Percentiles rank a stretch among this genome's conserved stretches.
Evolutionary conservation across 495 filamentous ascomycete genomes (phyloP).

Genomic region (Penicillium ucsense): DNA sequence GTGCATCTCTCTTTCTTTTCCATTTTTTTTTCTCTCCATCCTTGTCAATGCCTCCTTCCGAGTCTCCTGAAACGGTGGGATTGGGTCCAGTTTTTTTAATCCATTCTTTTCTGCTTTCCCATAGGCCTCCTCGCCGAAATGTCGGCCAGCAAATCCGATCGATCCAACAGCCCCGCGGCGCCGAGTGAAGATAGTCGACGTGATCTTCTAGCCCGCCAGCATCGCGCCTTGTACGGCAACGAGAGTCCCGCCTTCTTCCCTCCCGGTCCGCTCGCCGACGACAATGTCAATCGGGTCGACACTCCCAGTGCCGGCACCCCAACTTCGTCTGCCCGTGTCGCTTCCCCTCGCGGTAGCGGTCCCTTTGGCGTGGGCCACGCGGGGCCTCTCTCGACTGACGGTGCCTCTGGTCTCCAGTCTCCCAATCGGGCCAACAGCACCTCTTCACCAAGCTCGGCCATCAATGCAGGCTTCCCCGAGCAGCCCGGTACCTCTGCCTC

Average conservation of each 20-base stretch:
- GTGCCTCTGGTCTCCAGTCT: slow-evolving; percentile 43
- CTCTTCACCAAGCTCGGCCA: slow-evolving; percentile 61
- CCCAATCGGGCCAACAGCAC: slow-evolving; percentile 80
- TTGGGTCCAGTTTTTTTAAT: slow-evolving; percentile 25
- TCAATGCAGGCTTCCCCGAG: slow-evolving; percentile 54
- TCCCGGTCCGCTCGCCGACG: slow-evolving; percentile 51
- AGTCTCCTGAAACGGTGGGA: background rate
- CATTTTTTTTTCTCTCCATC: slow-evolving; percentile 7
- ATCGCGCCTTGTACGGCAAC: slow-evolving; percentile 79
- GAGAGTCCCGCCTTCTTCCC: slow-evolving; percentile 55
- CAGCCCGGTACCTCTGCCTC: slow-evolving; percentile 83
- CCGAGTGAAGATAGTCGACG: slow-evolving; percentile 96
- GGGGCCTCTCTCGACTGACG: slow-evolving; percentile 27
- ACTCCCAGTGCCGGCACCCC: slow-evolving; percentile 49
- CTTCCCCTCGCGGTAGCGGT: slow-evolving; percentile 56
- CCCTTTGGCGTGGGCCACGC: slow-evolving; percentile 46
- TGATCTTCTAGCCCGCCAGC: slow-evolving; percentile 90
- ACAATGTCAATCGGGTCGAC: slow-evolving; percentile 46
- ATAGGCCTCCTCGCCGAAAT: slow-evolving; percentile 76
- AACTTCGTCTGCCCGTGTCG: slow-evolving; percentile 41
- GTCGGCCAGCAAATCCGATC: slow-evolving; percentile 76
- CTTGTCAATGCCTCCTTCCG: too few relatives aligned
- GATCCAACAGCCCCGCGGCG: slow-evolving; percentile 78
- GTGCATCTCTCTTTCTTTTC: slow-evolving; percentile 25
- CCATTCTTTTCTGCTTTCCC: slow-evolving; percentile 27